Evolutionary conservation across 2,329 filamentous ascomycete species (phyloP), one percentile per base, ranked within the genome.

Genomic region (Colletotrichum ledebouriae): DNA sequence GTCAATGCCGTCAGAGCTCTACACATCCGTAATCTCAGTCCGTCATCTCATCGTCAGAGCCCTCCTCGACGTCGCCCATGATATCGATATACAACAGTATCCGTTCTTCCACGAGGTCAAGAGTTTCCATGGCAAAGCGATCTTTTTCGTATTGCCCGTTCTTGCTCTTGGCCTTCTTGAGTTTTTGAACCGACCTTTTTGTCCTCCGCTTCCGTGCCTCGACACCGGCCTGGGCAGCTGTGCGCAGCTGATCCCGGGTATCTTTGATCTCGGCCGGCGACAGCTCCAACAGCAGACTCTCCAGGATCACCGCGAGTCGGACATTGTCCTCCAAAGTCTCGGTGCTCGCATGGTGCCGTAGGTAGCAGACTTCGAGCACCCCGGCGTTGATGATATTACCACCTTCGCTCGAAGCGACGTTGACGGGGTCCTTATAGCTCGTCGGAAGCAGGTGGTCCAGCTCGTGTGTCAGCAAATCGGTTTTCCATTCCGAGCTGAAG

Each of bases 221-320:
- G 25, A 88, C 82, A 2, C 87, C 87, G 59, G 73, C 79, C 65
- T 79, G 78, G 12, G 83, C 81, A 0, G 83, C 83, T 6, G 70
- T 70, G 15, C 75, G 75, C 15, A 88, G 74, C 4, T 70, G 70
- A 0, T 75, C 69, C 34, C 77, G 78, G 71, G 83, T 82, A 1
- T 69, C 65, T 12, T 82, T 71, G 20, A 73, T 72, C 12, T 78
- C 77, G 29, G 75, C 73, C 3, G 66, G 63, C 78, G 82, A 85
- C 3, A 86, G 77, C 6, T 89, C 79, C 52, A 89, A 84, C 34
- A 93, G 74, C 57, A 93, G 78, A 2, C 83, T 84, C 78, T 95
- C 93, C 0, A 94, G 80, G 34, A 92, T 77, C 10, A 94, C 78
- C 2, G 90, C 90, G 42, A 94, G 83, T 76, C 92, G 92, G 33